A percentile compares a stretch with the other conserved stretches of the same genome.
phyloP scores from a whole-genome alignment of 1,284 basidiomycete species.

The Vanrija sp. region DNA sequence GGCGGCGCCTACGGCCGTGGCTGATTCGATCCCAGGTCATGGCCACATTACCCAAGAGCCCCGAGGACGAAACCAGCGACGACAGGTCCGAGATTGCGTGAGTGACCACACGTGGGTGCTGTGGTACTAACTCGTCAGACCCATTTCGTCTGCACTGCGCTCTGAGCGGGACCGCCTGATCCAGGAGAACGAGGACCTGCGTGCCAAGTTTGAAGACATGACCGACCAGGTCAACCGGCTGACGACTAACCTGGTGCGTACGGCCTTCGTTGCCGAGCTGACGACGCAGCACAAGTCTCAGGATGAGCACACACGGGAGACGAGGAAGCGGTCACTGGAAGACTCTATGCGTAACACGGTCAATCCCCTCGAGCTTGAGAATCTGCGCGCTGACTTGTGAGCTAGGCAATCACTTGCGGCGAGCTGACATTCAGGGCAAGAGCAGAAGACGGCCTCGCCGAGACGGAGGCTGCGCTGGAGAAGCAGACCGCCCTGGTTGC shows the following conservation, averaged over 20 bases:
- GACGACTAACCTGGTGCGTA: constrained; percentile 27
- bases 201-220: constrained; percentile 31
- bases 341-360: neutral
- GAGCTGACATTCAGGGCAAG: constrained; percentile 49
- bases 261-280: neutral
- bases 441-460: constrained; percentile 75
- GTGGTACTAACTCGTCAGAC: constrained; percentile 1
- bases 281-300: neutral
- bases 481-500: constrained; percentile 65
- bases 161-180: constrained; percentile 39
- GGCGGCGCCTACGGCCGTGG: neutral
- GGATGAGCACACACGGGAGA: neutral
- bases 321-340: too few relatives aligned
- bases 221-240: constrained; percentile 42
- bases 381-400: constrained; percentile 72
- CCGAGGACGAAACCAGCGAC: constrained; percentile 9
- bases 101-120: neutral
- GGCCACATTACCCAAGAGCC: constrained; percentile 27
- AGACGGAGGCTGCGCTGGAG: constrained; percentile 73
- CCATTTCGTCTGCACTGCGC: constrained; percentile 18
- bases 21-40: constrained; percentile 24
- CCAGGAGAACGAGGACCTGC: constrained; percentile 40
- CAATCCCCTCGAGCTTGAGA: constrained; percentile 61
- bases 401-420: constrained; percentile 31
- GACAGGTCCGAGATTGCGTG: constrained; percentile 5